Base-by-base conservation (phyloP, 768 basidiomycete species). In the Suillus cothurnatus region DNA sequence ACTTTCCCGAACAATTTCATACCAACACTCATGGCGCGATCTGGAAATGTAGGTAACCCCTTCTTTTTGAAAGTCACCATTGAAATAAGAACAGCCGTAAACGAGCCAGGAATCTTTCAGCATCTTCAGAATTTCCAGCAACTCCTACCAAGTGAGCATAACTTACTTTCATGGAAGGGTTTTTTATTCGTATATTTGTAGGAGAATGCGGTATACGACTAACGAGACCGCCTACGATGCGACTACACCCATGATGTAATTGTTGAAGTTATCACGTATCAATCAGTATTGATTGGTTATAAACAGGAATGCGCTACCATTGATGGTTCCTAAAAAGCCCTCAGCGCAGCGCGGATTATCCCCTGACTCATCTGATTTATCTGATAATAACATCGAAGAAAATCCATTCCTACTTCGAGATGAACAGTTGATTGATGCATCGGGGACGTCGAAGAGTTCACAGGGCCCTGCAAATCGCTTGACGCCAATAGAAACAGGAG, bases 71-170 rank as follows among this genome's bases (percentile, higher is more conserved):
- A 32, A 57, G n/a, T 36, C 15, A 28, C 41, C 11, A 61, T 36
- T 39, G 57, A 59, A 23, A 15, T 39, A 11, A 61, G 38, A 61
- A 61, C 61, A 77, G 71, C 43, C 66, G 63, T 28, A 77, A 77
- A 64, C 70, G 76, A 61, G 50, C 62, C n/a, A 71, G 64, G 9
- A 73, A 70, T 50, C 36, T 61, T 60, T 76, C 72, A n/a, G 21
- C 61, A 45, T 68, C 67, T 39, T 43, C 43, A 39, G 43, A 66
- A 45, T 56, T 41, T 47, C 12, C 59, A n/a, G 53, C 31, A 21
- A 68, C 70, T 2, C 72, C 71, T 0, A 52, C 49, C 47, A 76
- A 76, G 76, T 77, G 43, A 71, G 70, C 31, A 49, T 15, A 21
- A 21, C 8, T 31, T 65, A 19, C 31, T 39, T n/a, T 34, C 11